Evolutionary conservation across 768 basidiomycete species (phyloP).

Genomic region (Boletus fagicola): DNA sequence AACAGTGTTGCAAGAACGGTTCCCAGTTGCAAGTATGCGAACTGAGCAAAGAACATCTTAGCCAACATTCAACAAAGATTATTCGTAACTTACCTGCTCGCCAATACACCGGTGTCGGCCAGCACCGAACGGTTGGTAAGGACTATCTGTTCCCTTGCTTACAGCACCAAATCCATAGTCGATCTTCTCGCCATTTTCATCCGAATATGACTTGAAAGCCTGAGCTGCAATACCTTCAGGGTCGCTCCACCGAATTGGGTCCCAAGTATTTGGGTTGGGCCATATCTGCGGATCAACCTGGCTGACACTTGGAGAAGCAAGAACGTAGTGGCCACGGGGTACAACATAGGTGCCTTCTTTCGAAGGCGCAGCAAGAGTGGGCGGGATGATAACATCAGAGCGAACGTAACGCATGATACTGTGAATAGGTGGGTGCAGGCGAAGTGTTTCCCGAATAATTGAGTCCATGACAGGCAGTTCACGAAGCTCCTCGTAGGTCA

Average conservation of each 20-base stretch:
- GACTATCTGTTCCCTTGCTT: conserved; percentile 93
- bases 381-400: conserved; percentile 78
- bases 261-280: conserved; percentile 69
- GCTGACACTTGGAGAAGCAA: conserved; percentile 84
- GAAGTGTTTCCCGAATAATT: conserved; percentile 90
- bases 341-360: conserved; percentile 77
- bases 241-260: conserved; percentile 84
- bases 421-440: conserved; percentile 94
- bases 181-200: conserved; percentile 81
- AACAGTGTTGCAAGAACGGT: conserved; percentile 78
- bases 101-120: conserved; percentile 95
- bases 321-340: conserved; percentile 85
- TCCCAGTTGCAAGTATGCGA: conserved; percentile 93
- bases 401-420: conserved; percentile 92
- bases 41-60: conserved; percentile 43
- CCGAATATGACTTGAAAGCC: conserved; percentile 72
- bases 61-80: not conserved
- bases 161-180: conserved; percentile 97
- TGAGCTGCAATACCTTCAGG: conserved; percentile 76
- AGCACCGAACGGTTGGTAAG: conserved; percentile 97
- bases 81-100: conserved; percentile 57
- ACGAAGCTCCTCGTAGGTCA: conserved; percentile 86
- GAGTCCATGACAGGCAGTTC: conserved; percentile 81
- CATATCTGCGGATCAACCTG: conserved; percentile 86
- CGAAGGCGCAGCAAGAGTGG: conserved; percentile 74